Evolutionary conservation across 768 basidiomycete species (phyloP).

Genomic region (Hysterangium stoloniferum): DNA sequence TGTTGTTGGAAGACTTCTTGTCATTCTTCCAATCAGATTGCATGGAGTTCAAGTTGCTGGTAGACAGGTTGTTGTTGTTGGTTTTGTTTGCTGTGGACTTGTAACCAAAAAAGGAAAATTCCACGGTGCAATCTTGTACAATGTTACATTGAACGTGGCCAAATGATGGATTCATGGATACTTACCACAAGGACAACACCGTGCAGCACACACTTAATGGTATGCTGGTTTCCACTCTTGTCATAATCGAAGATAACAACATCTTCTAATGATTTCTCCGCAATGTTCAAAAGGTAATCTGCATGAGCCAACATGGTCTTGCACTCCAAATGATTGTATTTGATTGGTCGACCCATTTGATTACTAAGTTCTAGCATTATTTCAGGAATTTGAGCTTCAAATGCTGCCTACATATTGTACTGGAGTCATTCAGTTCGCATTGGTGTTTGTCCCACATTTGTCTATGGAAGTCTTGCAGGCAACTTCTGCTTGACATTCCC

Average conservation of each 20-base stretch:
- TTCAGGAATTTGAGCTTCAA: conserved; percentile 47
- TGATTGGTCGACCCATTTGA: conserved; percentile 71
- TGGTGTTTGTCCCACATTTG: no score
- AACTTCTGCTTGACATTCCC: no score
- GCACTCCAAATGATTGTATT: neutral
- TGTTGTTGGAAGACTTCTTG: no score
- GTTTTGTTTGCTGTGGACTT: no score
- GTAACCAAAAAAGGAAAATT: conserved; percentile 88
- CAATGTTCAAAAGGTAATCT: conserved; percentile 79
- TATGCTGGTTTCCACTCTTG: conserved; percentile 75
- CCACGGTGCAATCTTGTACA: conserved; percentile 2
- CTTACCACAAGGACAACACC: conserved; percentile 86
- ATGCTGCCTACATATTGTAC: conserved; percentile 38
- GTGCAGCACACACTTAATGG: conserved; percentile 74
- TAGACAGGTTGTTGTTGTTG: no score
- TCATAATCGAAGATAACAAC: conserved; percentile 68
- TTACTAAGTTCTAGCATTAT: conserved; percentile 69
- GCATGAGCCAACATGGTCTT: conserved; percentile 42
- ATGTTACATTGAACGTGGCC: neutral
- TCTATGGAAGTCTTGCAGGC: no score
- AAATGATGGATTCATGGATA: conserved; percentile 84
- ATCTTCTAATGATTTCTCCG: conserved; percentile 64
- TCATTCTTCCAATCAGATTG: no score
- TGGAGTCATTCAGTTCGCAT: no score
- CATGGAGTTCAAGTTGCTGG: no score